These are phyloP conservation scores for Tuber indicum DNA, from an alignment of 495 filamentous ascomycete genomes.

Conservation along the genomic window DNA sequence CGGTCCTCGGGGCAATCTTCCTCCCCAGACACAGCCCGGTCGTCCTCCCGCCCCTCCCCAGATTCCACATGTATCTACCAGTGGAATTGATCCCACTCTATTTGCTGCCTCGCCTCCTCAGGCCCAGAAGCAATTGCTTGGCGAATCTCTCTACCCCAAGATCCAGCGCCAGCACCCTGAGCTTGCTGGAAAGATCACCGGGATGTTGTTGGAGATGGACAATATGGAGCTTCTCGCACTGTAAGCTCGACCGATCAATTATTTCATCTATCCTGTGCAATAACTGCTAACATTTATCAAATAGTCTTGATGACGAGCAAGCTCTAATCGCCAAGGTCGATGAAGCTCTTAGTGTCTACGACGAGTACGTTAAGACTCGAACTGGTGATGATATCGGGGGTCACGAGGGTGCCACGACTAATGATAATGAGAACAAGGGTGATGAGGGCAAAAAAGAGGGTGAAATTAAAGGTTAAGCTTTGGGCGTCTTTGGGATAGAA, in stretches of 20 bases:
- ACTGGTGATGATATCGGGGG: constrained; percentile 44
- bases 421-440: constrained; percentile 52
- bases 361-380: constrained; percentile 93
- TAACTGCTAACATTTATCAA: constrained; percentile 30
- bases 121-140: constrained; percentile 96
- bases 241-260: constrained; percentile 58
- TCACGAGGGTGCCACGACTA: constrained; percentile 29
- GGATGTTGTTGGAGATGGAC: constrained; percentile 99
- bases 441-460: constrained; percentile 48
- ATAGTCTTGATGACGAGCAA: constrained; percentile 78
- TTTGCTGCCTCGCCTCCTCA: constrained; percentile 50
- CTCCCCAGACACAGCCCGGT: constrained; percentile 25
- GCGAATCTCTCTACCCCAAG: constrained; percentile 96
- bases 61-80: constrained; percentile 40
- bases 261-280: neutral
- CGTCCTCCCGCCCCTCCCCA: constrained; percentile 32
- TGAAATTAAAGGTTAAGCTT: constrained; percentile 31
- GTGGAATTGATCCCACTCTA: constrained; percentile 46
- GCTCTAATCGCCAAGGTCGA: constrained; percentile 91
- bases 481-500: constrained; percentile 37
- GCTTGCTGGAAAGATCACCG: constrained; percentile 97
- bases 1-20: constrained; percentile 26
- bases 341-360: constrained; percentile 92
- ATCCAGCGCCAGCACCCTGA: constrained; percentile 88
- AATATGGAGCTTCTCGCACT: constrained; percentile 84